These are phyloP conservation scores for Cutaneotrichosporon dermatis DNA, from an alignment of 1,284 basidiomycete genomes.

Conservation along the genomic window DNA sequence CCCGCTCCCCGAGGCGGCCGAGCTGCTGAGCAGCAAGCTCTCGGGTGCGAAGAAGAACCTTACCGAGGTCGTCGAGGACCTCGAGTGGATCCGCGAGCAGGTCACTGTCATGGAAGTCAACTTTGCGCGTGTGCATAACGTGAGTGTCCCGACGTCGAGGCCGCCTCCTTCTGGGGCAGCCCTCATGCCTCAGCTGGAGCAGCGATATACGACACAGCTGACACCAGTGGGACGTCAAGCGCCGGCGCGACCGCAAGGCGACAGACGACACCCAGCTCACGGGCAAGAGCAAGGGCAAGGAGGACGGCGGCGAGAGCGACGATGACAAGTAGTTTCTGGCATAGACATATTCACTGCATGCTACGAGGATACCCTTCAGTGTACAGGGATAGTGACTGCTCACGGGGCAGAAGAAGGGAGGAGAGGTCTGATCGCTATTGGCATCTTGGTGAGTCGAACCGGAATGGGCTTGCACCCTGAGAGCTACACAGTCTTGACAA, in stretches of 20 bases:
- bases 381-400: no score
- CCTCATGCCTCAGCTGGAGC: neutral
- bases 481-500: neutral
- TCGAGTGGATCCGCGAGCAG: constrained; percentile 88
- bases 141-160: constrained; percentile 22
- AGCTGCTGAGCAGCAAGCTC: constrained; percentile 75
- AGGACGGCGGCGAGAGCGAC: constrained; percentile 10
- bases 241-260: constrained; percentile 22
- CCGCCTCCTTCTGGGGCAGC: no score
- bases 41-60: constrained; percentile 66
- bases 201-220: neutral
- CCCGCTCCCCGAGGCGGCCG: constrained; percentile 73
- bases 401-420: no score
- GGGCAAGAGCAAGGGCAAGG: neutral
- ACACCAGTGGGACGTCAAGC: constrained; percentile 48
- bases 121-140: constrained; percentile 89
- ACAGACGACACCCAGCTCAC: constrained; percentile 1
- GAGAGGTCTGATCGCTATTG: no score
- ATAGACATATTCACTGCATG: neutral
- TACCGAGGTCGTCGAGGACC: constrained; percentile 71
- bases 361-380: no score
- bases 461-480: no score
- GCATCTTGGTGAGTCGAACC: no score
- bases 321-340: constrained; percentile 5
- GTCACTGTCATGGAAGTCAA: constrained; percentile 98